Base-by-base conservation (phyloP, 2,329 filamentous ascomycete species). In the Penicillium sp. region DNA sequence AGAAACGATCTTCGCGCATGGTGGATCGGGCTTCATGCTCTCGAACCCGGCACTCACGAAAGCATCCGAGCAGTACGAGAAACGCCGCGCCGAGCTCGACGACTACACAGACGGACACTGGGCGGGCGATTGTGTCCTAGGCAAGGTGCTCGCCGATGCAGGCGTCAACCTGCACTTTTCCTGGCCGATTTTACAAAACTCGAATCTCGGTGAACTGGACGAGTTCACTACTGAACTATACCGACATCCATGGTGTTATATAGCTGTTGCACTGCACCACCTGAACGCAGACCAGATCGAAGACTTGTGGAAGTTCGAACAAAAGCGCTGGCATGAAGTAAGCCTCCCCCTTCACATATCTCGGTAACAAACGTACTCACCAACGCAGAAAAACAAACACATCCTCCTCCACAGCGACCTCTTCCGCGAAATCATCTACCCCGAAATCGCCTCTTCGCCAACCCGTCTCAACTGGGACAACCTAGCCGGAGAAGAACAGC, bases 311-410 rank as follows among this genome's bases (percentile, higher is more conserved):
- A 65, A 67, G 6, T 74, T 77, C 26, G 74, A 78, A 53, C 68
- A 68, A 40, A 63, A 62, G 40, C 71, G 81, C 59, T 84, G 82
- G 68, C 77, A 78, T 65, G 80, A 82, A 63, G 83, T 85, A 75
- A 63, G 75, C 67, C 40, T 47, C 46, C 23, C 41, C n/a, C n/a
- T n/a, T n/a, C n/a, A n/a, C n/a, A n/a, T n/a, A n/a, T n/a, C n/a
- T n/a, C n/a, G n/a, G n/a, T n/a, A n/a, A n/a, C n/a, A 16, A 32
- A 32, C 27, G 5, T 10, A 6, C 40, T 47, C 4, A 38, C 16
- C 9, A 16, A 0, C 16, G 3, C 26, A 49, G 58, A 60, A 60
- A 49, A 59, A 57, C 35, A 55, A 56, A 49, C 47, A 40, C 20
- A 44, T 65, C 36, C 59, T 69, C 20, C 63, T 69, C 2, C 67